These are phyloP conservation scores for Sugiyamaella qingdaonensis DNA, from an alignment of 805 yeast genomes.

Conservation along the genomic window DNA sequence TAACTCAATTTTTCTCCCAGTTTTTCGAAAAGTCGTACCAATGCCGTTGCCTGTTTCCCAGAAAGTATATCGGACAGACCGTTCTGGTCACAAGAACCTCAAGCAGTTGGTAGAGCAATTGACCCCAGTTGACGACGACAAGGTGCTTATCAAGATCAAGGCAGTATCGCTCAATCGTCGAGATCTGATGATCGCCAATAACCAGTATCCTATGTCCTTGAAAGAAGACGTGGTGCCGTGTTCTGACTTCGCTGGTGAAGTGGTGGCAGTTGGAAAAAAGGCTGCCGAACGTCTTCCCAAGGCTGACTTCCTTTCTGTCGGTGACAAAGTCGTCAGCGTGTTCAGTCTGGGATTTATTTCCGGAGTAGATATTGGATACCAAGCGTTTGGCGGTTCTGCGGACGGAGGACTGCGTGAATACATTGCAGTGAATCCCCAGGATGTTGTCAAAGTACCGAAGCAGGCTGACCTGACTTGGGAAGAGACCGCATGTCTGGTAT, in stretches of 20 bases:
- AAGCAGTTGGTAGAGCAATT: not conserved
- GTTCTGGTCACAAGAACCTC: not conserved
- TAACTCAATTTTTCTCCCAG: no score
- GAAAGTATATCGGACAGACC: not conserved
- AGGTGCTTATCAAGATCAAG: constrained; percentile 8
- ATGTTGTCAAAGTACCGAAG: constrained; percentile 7
- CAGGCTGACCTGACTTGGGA: constrained; percentile 12
- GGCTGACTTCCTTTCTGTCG: not conserved
- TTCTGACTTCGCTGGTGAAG: constrained; percentile 12
- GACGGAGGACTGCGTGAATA: constrained; percentile 15
- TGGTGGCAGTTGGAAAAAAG: constrained; percentile 4
- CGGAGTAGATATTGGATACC: not conserved
- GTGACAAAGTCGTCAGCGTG: constrained; percentile 11
- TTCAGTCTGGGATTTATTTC: not conserved
- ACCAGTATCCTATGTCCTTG: constrained; percentile 1
- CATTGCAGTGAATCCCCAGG: not conserved
- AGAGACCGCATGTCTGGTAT: constrained; percentile 8
- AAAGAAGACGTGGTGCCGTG: constrained; percentile 10
- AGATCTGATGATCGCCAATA: constrained; percentile 8
- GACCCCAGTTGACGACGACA: not conserved
- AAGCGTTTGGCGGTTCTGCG: constrained; percentile 8
- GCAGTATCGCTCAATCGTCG: constrained; percentile 11
- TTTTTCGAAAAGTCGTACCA: no score
- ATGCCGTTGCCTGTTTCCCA: not conserved
- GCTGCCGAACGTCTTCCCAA: not conserved